Evolutionary conservation across 1,284 basidiomycete species (phyloP), one percentile per base, ranked within the genome.

Genomic region (Microbotryum violaceum): DNA sequence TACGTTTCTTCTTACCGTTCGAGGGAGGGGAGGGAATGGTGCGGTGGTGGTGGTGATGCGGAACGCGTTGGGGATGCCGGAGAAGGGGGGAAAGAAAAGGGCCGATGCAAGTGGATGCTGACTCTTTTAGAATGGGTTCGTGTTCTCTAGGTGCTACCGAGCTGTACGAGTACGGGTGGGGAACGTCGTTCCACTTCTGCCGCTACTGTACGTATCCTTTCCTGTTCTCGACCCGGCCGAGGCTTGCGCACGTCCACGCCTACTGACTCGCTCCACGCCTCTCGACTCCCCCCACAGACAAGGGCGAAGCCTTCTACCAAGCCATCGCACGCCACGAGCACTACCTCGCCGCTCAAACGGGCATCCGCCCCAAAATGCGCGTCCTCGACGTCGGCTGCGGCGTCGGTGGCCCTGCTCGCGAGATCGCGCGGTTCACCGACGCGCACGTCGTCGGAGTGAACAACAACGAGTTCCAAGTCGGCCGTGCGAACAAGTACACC

Each of bases 381-480:
- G 93, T 99, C 37, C 86, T 99, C 63, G 94, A 99, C 75, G 93
- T 98, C 63, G 94, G 94, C 1, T 98, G 96, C 75, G 94, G 94
- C 75, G 89, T 98, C 60, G 96, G 96, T 65, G 94, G 96, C 0
- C 94, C 94, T 37, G 94, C 94, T 4, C 84, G 94, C 51, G 91
- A 94, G 77, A 98, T 98, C 72, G 89, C 91, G 4, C 83, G 84
- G 58, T 97, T 98, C 79, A 80, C 89, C 20, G 93, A 93, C 75
- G 87, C 83, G 58, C 81, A 86, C 66, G 86, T 98, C 70, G 81
- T 90, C 69, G 94, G 94, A 52, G 71, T 97, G 70, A 97, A 97
- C 81, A 97, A 97, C 83, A 98, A 98, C 88, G 66, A 88, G 71
- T 97, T 91, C 82, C 96, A 98, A 78, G 80, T 97, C 58, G 82